Conservation (phyloP, 1,284 basidiomycete species). For the Puccinia coronata region DNA sequence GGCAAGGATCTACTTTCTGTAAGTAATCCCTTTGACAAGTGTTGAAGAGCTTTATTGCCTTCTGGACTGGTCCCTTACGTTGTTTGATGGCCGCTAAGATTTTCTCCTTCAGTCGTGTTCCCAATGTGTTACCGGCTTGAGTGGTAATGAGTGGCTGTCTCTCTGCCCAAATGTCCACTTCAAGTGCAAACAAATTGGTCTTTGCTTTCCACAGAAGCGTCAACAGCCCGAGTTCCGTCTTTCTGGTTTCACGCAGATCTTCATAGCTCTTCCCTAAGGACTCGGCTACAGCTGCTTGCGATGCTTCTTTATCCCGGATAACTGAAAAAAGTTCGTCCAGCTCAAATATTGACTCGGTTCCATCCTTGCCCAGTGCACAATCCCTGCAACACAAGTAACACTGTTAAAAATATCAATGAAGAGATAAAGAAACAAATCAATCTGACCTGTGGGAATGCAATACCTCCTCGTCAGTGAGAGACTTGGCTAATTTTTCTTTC, state of each 20-base stretch:
- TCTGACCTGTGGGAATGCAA: too few relatives aligned
- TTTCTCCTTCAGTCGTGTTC: background rate
- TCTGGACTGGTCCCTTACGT: slow-evolving; percentile 9
- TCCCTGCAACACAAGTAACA: too few relatives aligned
- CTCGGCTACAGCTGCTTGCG: background rate
- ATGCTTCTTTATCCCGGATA: too few relatives aligned
- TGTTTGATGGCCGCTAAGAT: background rate
- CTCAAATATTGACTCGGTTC: too few relatives aligned
- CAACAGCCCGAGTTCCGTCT: background rate
- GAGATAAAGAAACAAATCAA: too few relatives aligned
- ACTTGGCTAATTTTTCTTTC: background rate
- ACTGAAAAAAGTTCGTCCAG: too few relatives aligned
- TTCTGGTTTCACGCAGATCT: background rate
- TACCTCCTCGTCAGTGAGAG: background rate
- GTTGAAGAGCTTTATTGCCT: background rate
- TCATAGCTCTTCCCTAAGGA: background rate
- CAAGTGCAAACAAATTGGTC: background rate
- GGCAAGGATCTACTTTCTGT: background rate
- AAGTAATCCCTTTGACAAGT: background rate
- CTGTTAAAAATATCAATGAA: too few relatives aligned
- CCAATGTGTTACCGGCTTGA: background rate
- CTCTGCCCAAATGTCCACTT: background rate
- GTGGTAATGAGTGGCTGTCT: background rate
- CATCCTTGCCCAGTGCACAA: too few relatives aligned
- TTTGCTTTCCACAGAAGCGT: background rate